Base-by-base conservation (phyloP, 345 rosid genomes). In the Gossypium australe region DNA sequence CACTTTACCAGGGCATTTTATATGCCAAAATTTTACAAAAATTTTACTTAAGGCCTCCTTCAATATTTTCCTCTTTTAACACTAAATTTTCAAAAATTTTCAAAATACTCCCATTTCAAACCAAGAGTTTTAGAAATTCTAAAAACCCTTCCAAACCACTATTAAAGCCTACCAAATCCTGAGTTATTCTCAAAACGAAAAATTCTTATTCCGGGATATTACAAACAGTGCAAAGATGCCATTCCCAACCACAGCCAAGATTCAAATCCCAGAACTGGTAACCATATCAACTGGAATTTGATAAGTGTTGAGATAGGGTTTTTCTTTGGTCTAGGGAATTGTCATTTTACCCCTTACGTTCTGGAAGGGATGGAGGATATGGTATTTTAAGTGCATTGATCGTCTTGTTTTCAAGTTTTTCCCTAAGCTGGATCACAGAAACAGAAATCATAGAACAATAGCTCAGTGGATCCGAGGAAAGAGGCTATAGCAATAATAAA, bases 311-410 rank as follows among this genome's bases (percentile, higher is more conserved):
- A 64, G 38, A 18, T 14, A 12, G 77, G 71, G 0, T 52, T 74
- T 52, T 2, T 64, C 34, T 57, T 52, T 62, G 77, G 77, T 11
- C 22, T 74, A 7, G n/a, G 61, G 29, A 53, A 24, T n/a, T 74
- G 38, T 74, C 38, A 38, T 74, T 20, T 1, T 5, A 11, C 71
- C 77, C 1, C 71, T 74, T 22, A 34, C 34, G 13, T 11, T 74
- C 3, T 51, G 70, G 17, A 63, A 34, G 52, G 52, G 63, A 20
- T 74, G 63, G 71, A 74, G 77, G 41, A 38, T 51, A 63, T 18
- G 77, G 71, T 74, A 63, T 29, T 47, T 7, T 24, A 24, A 59
- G 22, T 58, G 2, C 22, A 17, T 59, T 24, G 57, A 72, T 25
- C 25, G 56, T 25, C 22, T 18, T 34, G 16, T 51, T 51, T 52